Evolutionary conservation across 1,284 basidiomycete species (phyloP).

Genomic region (Cryptococcus floricola): DNA sequence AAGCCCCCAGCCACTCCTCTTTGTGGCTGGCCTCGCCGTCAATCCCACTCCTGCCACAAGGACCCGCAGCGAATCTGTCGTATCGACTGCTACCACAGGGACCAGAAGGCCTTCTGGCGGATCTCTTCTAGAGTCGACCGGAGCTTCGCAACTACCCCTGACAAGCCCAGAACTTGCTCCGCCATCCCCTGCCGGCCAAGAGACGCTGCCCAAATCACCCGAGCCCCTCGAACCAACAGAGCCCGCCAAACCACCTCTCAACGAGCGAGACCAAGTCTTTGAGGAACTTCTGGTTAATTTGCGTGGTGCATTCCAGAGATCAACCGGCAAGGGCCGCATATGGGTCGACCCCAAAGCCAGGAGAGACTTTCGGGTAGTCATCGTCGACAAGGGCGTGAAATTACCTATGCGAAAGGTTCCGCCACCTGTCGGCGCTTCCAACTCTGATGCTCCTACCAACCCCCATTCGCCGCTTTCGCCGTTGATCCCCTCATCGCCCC

Average conservation of each 20-base stretch:
- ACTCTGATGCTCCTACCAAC: conserved; percentile 21
- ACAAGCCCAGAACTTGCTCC: too few relatives aligned
- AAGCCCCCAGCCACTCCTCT: conserved; percentile 86
- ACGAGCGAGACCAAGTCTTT: conserved; percentile 38
- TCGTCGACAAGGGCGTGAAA: conserved; percentile 74
- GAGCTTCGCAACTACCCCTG: background rate
- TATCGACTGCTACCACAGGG: conserved; percentile 11
- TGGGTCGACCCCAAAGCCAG: conserved; percentile 40
- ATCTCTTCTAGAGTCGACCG: conserved; percentile 4
- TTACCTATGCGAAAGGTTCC: conserved; percentile 82
- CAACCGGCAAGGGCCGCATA: conserved; percentile 54
- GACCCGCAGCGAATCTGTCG: conserved; percentile 9
- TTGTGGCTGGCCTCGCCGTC: conserved; percentile 74
- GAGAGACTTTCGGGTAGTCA: conserved; percentile 70
- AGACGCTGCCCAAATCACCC: background rate
- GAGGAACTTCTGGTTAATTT: conserved; percentile 59
- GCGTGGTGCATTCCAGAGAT: conserved; percentile 59
- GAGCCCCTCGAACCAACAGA: background rate
- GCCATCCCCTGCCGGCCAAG: conserved; percentile 3
- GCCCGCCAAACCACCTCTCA: background rate
- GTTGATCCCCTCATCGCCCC: conserved; percentile 75
- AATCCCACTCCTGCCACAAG: conserved; percentile 13
- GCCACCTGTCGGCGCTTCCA: conserved; percentile 32
- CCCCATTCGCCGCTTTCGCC: conserved; percentile 85
- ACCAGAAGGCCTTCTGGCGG: conserved; percentile 7